Percentiles rank a stretch among this genome's conserved stretches.
Conservation (phyloP, 345 rosid genomes). For the Citrus hindsii region DNA sequence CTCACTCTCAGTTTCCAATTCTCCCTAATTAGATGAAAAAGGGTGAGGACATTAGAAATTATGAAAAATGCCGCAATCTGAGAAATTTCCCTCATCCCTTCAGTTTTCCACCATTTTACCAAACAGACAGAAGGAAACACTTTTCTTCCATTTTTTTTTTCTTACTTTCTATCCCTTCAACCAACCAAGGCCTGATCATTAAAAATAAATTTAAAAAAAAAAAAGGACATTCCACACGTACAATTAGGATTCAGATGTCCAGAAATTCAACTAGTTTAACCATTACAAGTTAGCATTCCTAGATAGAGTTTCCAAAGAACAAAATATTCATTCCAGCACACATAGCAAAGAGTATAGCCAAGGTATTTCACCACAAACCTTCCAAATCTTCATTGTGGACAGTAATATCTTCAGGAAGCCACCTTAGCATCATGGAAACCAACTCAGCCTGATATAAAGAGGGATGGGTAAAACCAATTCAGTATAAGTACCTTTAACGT, state of each 20-base stretch:
- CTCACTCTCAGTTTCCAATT: not conserved
- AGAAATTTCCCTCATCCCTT: not conserved
- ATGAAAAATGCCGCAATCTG: not conserved
- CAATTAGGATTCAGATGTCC: not conserved
- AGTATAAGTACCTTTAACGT: slow-evolving; percentile 4
- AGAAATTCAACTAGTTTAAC: not conserved
- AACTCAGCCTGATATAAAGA: slow-evolving; percentile 63
- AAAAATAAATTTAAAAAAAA: too few species aligned
- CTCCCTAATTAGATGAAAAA: not conserved
- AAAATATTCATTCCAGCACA: slow-evolving; percentile 4
- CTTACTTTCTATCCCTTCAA: not conserved
- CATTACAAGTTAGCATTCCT: not conserved
- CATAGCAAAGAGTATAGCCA: slow-evolving; percentile 4
- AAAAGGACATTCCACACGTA: too few species aligned
- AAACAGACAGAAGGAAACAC: not conserved
- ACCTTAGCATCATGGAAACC: slow-evolving; percentile 82
- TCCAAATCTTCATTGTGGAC: slow-evolving; percentile 98
- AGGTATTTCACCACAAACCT: slow-evolving; percentile 44
- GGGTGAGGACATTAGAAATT: not conserved
- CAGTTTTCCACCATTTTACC: not conserved
- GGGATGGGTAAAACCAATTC: not conserved
- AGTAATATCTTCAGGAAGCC: slow-evolving; percentile 99
- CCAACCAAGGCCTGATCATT: not conserved
- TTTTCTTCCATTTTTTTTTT: not conserved
- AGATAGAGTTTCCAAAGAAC: slow-evolving; percentile 13